Percentiles rank a stretch among this genome's conserved stretches.
These are phyloP conservation scores for Hortiboletus flavorubellus DNA, from an alignment of 768 basidiomycete genomes.

Conservation along the genomic window DNA sequence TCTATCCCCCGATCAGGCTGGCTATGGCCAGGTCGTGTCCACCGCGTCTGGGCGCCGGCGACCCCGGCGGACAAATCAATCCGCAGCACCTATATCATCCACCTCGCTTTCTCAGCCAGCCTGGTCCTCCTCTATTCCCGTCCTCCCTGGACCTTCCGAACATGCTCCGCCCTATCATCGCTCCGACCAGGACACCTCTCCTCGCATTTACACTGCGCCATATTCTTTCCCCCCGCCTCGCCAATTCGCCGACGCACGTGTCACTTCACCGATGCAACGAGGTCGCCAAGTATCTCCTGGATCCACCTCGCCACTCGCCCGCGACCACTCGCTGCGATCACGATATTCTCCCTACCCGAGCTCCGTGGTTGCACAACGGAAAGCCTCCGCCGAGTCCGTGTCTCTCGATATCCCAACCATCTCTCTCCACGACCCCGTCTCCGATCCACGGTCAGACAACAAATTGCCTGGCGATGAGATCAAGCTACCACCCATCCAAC, in stretches of 20 bases:
- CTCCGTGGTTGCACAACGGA: conserved; percentile 23
- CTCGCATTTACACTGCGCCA: conserved; percentile 23
- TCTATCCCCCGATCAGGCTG: conserved; percentile 79
- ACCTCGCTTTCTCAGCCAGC: conserved; percentile 33
- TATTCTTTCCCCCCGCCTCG: conserved; percentile 31
- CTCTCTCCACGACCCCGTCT: conserved; percentile 29
- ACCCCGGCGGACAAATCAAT: conserved; percentile 50
- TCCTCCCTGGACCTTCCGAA: conserved; percentile 24
- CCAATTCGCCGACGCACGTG: conserved; percentile 29
- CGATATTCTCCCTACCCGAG: conserved; percentile 49
- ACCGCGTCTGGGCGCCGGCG: conserved; percentile 58
- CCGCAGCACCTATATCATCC: conserved; percentile 31
- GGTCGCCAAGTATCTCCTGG: conserved; percentile 25
- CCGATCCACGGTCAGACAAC: conserved; percentile 24
- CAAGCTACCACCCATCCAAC: conserved; percentile 41
- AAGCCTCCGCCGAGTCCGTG: conserved; percentile 26
- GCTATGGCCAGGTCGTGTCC: conserved; percentile 80
- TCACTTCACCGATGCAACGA: conserved; percentile 31
- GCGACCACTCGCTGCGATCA: conserved; percentile 23
- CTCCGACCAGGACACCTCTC: conserved; percentile 22
- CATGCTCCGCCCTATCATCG: conserved; percentile 25
- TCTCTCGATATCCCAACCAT: conserved; percentile 36
- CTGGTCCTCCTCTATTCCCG: conserved; percentile 50
- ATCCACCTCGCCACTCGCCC: conserved; percentile 24
- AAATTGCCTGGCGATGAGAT: conserved; percentile 36